Percentiles rank a stretch among this genome's conserved stretches.
Conservation (phyloP, 495 filamentous ascomycete genomes). For the Annulohypoxylon moriforme region DNA sequence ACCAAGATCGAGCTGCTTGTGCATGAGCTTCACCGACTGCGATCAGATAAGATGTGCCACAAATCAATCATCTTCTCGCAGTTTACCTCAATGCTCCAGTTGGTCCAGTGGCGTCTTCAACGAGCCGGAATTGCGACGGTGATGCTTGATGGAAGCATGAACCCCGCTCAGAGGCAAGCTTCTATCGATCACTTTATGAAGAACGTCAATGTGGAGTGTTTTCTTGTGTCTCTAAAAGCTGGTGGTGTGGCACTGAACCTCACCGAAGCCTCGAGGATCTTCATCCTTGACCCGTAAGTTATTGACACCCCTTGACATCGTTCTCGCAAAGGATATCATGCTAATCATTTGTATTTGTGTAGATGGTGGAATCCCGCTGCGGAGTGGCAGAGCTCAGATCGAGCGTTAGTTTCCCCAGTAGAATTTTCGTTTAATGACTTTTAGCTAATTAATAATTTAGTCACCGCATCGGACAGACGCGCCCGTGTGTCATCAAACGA, state of each 20-base stretch:
- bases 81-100: slow-evolving; percentile 97
- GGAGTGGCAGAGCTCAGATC: slow-evolving; percentile 99
- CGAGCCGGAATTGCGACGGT: slow-evolving; percentile 96
- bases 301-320: background rate
- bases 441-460: too few species aligned
- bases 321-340: slow-evolving; percentile 35
- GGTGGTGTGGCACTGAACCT: slow-evolving; percentile 95
- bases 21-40: slow-evolving; percentile 88
- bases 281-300: slow-evolving; percentile 92
- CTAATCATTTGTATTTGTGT: slow-evolving; percentile 37
- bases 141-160: slow-evolving; percentile 97
- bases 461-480: slow-evolving; percentile 94
- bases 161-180: slow-evolving; percentile 87
- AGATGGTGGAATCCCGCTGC: slow-evolving; percentile 98
- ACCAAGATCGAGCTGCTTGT: slow-evolving; percentile 98
- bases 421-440: too few species aligned
- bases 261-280: slow-evolving; percentile 92
- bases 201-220: slow-evolving; percentile 90
- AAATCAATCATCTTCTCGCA: slow-evolving; percentile 98
- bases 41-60: slow-evolving; percentile 88
- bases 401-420: too few species aligned
- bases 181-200: slow-evolving; percentile 95
- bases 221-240: slow-evolving; percentile 93
- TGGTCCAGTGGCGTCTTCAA: slow-evolving; percentile 95
- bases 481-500: slow-evolving; percentile 92